Percentiles rank a stretch among this genome's conserved stretches.
Evolutionary conservation across 2,329 filamentous ascomycete species (phyloP).

Genomic region (Penicillium digitatum): DNA sequence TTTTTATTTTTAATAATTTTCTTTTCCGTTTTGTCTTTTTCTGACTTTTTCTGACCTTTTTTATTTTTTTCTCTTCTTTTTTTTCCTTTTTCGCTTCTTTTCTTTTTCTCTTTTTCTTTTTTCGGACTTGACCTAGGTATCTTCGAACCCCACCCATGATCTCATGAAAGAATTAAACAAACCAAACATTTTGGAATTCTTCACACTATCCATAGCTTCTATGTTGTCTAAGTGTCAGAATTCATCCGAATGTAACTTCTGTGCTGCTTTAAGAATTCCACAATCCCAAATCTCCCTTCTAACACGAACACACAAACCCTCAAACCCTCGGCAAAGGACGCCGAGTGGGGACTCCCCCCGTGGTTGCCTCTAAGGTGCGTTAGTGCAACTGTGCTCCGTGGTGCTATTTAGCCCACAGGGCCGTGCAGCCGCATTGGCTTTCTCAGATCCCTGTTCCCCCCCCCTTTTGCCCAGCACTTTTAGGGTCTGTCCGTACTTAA

Average conservation of each 20-base stretch:
- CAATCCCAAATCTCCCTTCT: neutral
- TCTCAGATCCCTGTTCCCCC: constrained; percentile 13
- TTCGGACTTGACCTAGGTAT: neutral
- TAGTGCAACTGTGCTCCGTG: constrained; percentile 27
- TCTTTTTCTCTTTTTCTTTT: neutral
- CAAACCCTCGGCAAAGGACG: constrained; percentile 17
- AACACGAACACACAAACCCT: constrained; percentile 14
- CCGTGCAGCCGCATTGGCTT: constrained; percentile 17
- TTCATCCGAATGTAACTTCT: neutral
- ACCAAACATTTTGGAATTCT: neutral
- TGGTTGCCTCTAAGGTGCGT: constrained; percentile 20
- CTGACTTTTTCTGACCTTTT: neutral
- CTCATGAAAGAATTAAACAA: neutral
- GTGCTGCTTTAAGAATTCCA: neutral
- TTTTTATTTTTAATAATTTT: neutral
- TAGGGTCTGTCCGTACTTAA: neutral
- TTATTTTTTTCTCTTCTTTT: neutral
- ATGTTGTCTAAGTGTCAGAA: neutral
- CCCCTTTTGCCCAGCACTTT: constrained; percentile 10
- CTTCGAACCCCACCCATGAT: neutral
- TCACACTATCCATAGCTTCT: neutral
- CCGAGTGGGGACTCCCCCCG: constrained; percentile 23
- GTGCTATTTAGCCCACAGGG: constrained; percentile 14
- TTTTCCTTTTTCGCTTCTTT: neutral
- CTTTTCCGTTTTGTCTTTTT: neutral